These are phyloP conservation scores for Lepidium didymum DNA, from an alignment of 345 rosid genomes.

Conservation along the genomic window DNA sequence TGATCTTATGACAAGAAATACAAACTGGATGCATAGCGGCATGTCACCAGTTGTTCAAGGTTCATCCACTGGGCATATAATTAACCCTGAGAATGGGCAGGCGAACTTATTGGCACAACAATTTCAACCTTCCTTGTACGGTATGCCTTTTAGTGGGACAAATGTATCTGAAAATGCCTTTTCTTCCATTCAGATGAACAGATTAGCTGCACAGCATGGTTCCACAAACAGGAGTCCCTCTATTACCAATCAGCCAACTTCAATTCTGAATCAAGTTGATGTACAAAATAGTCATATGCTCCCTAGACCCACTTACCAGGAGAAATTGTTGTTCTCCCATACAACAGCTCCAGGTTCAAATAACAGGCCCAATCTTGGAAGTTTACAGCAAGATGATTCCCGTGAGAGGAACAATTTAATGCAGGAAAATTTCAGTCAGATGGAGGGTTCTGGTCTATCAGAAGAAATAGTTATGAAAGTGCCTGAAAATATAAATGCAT, in stretches of 20 bases:
- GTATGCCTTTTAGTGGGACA: conserved; percentile 46
- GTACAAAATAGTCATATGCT: conserved; percentile 40
- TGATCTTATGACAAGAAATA: conserved; percentile 43
- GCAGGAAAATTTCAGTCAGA: conserved; percentile 36
- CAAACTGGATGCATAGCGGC: conserved; percentile 49
- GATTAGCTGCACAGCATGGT: conserved; percentile 34
- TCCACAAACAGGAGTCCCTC: conserved; percentile 43
- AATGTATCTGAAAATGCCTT: conserved; percentile 37
- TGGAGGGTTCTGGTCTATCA: conserved; percentile 34
- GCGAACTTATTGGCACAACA: conserved; percentile 48
- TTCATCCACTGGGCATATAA: conserved; percentile 45
- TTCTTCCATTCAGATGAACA: conserved; percentile 47
- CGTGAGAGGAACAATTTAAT: conserved; percentile 28
- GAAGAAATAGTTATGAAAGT: conserved; percentile 42
- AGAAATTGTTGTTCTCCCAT: conserved; percentile 26
- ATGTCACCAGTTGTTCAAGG: conserved; percentile 46
- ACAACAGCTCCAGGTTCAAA: conserved; percentile 35
- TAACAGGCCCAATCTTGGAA: conserved; percentile 37
- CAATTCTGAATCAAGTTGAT: conserved; percentile 38
- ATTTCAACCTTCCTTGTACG: conserved; percentile 60
- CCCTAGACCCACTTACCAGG: conserved; percentile 44
- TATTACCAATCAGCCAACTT: conserved; percentile 36
- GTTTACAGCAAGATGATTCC: conserved; percentile 35
- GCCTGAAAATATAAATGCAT: conserved; percentile 24
- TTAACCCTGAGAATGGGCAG: conserved; percentile 59